Base-by-base conservation (phyloP, 2,329 filamentous ascomycete genomes). In the Cladosporium sp. region DNA sequence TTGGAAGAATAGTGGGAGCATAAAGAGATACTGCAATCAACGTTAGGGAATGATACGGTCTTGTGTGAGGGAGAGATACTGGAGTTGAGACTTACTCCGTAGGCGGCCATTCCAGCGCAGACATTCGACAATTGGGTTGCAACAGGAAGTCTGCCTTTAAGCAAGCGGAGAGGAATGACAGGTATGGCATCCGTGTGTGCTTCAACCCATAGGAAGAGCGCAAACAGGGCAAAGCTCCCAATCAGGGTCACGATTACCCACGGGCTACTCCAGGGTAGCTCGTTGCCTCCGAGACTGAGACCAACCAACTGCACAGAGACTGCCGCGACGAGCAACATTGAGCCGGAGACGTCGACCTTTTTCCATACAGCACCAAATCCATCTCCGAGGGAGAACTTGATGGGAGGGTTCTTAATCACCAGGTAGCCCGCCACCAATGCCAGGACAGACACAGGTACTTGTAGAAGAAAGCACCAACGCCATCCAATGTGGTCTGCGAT, bases 31-130 rank as follows among this genome's bases (percentile, higher is more conserved):
- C 70, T 48, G 16, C 4, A 19, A 32, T n/a, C 18, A 50, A 25
- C 7, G 6, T 47, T n/a, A 33, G 15, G 6, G 22, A 27, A 27
- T 4, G 12, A 15, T 16, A 16, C 20, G n/a, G 12, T 13, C 9
- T 20, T 8, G 13, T 33, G 27, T 2, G 22, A 22, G 7, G 32
- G 22, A 27, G 22, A 13, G 6, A 27, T 9, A 33, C 4, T 5
- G 32, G 5, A 33, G 32, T 13, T 13, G 20, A 22, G 19, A 70
- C 78, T 63, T 61, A 83, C 80, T 13, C 78, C 79, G 62, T 84
- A 85, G 1, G 79, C 79, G 7, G 79, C 74, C 62, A 83, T 74
- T 0, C 82, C 81, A 1, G 78, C 76, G 50, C 78, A 82, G 11
- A 84, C 68, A 53, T 84, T 85, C 41, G 79, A 72, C 18, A 78